These are phyloP conservation scores for Spathaspora gorwiae DNA, from an alignment of 805 yeast species.

Conservation along the genomic window DNA sequence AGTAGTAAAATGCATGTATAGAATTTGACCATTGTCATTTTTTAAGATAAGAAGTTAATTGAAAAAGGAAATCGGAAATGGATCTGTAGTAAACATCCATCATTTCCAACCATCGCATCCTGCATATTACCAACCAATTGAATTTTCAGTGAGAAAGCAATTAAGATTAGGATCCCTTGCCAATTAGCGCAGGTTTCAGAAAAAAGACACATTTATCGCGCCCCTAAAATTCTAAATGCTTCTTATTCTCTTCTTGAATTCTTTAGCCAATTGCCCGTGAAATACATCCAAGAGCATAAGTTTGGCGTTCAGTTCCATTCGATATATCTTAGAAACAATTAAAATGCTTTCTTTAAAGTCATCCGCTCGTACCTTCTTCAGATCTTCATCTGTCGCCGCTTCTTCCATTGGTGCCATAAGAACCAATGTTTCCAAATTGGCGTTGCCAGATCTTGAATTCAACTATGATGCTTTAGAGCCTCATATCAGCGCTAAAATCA, in stretches of 20 bases:
- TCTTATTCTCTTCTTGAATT: background rate
- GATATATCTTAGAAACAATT: no score
- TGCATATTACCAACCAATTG: constrained; percentile 1
- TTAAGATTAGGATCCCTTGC: background rate
- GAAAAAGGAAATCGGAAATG: no score
- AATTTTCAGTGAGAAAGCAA: background rate
- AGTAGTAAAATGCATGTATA: background rate
- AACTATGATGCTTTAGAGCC: constrained; percentile 47
- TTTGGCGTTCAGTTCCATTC: background rate
- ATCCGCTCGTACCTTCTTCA: constrained; percentile 8
- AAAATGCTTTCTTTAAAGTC: constrained; percentile 15
- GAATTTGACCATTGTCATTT: background rate
- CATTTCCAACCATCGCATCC: background rate
- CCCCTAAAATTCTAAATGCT: background rate
- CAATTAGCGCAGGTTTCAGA: background rate
- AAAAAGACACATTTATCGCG: background rate
- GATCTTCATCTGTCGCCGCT: constrained; percentile 2
- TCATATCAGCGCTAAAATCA: constrained; percentile 41
- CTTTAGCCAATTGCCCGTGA: background rate
- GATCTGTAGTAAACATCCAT: no score
- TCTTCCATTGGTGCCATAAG: constrained; percentile 18
- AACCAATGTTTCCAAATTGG: constrained; percentile 18
- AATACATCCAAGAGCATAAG: background rate
- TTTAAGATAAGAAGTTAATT: no score
- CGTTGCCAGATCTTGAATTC: constrained; percentile 43